phyloP scores from a whole-genome alignment of 129 eudicot genomes.

The Smallanthus sonchifolius region DNA sequence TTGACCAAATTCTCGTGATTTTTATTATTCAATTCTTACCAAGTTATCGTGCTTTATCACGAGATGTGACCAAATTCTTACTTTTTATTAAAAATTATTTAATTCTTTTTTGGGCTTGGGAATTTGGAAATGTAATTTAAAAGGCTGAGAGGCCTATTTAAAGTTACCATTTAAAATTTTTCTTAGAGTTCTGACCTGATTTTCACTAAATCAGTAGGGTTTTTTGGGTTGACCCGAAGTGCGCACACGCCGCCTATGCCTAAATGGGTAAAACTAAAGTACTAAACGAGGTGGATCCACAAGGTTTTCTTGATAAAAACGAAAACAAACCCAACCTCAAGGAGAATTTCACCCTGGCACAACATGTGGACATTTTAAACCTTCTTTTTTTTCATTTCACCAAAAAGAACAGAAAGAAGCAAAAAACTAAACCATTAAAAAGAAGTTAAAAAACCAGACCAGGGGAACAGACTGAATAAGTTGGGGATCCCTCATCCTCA shows the following conservation, averaged over 20 bases:
- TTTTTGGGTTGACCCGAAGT: background rate
- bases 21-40: background rate
- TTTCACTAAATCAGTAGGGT: background rate
- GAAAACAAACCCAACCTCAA: background rate
- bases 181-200: background rate
- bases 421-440: background rate
- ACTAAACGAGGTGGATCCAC: background rate
- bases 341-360: background rate
- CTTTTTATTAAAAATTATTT: background rate
- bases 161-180: background rate
- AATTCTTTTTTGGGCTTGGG: background rate
- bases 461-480: constrained; percentile 34
- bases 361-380: background rate
- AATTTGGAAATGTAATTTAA: background rate
- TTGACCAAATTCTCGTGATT: background rate
- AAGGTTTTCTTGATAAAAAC: background rate
- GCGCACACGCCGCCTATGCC: background rate
- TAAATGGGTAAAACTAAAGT: background rate
- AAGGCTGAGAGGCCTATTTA: background rate
- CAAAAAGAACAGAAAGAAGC: background rate
- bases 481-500: constrained; percentile 16
- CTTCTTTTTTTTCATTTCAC: background rate
- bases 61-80: background rate
- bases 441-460: constrained; percentile 30
- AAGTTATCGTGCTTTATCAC: background rate